Conservation (phyloP, 495 filamentous ascomycete species). For the Trichocladium uniseriatum region DNA sequence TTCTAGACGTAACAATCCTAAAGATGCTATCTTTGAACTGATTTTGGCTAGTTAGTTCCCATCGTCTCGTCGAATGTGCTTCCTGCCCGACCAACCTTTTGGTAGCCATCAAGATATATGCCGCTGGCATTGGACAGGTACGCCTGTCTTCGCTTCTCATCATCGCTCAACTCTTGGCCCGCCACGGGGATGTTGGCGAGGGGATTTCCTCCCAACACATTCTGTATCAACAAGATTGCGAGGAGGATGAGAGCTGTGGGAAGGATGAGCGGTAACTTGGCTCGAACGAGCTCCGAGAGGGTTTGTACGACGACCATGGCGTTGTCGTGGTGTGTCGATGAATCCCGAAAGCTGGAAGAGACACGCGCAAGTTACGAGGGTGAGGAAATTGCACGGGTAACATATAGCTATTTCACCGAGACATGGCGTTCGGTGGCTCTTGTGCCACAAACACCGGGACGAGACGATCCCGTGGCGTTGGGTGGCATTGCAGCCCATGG, state of each 20-base stretch:
- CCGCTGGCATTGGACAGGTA: slow-evolving; percentile 19
- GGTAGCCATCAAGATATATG: slow-evolving; percentile 28
- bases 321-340: too few species aligned
- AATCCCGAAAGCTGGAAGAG: neutral
- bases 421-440: too few species aligned
- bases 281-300: slow-evolving; percentile 6
- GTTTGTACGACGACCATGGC: slow-evolving; percentile 13
- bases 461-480: too few species aligned
- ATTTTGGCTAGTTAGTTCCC: neutral
- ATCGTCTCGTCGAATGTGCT: neutral
- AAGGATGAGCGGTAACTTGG: slow-evolving; percentile 23
- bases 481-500: too few species aligned
- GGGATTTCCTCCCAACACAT: slow-evolving; percentile 8
- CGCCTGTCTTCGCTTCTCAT: slow-evolving; percentile 27
- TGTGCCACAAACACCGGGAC: too few species aligned
- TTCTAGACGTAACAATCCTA: slow-evolving; percentile 21
- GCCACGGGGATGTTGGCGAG: slow-evolving; percentile 21
- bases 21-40: slow-evolving; percentile 32
- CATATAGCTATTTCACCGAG: too few species aligned
- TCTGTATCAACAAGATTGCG: slow-evolving; percentile 18
- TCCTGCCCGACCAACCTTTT: slow-evolving; percentile 16
- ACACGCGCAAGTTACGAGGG: too few species aligned
- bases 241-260: slow-evolving; percentile 17
- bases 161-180: slow-evolving; percentile 21
- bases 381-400: too few species aligned